Evolutionary conservation across 163 green algal species (phyloP).

Genomic region (Prototheca stagnorum): DNA sequence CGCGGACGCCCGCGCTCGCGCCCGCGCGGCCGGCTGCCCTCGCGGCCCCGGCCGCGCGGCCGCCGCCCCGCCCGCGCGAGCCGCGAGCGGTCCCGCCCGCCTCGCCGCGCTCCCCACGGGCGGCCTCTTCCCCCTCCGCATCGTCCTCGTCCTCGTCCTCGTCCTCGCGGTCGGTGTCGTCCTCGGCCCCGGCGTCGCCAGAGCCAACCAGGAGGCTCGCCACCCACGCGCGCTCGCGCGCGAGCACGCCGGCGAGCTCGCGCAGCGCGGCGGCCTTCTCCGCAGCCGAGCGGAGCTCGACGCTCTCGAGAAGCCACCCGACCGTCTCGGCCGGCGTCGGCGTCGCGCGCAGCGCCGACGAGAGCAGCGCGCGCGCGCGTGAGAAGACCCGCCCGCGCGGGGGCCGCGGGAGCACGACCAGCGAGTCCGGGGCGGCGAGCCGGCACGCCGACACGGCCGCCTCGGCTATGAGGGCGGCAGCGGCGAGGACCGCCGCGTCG

Average conservation of each 20-base stretch:
- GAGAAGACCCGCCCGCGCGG: too few species aligned
- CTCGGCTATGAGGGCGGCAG: conserved; percentile 6
- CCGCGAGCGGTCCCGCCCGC: not conserved
- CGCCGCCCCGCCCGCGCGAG: not conserved
- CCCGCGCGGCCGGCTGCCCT: not conserved
- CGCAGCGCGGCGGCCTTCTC: conserved; percentile 3
- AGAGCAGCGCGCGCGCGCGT: too few species aligned
- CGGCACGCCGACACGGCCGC: not conserved
- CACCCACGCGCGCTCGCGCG: conserved; percentile 25
- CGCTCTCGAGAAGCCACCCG: conserved; percentile 11
- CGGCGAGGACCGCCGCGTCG: conserved; percentile 20
- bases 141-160: too few species aligned
- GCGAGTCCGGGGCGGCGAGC: not conserved
- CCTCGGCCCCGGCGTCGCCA: too few species aligned
- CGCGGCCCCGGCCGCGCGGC: not conserved
- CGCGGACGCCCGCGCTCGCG: conserved; percentile 18
- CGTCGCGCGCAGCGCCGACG: too few species aligned
- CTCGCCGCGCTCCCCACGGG: conserved; percentile 23
- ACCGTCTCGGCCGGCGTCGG: too few species aligned
- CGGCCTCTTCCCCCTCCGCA: too few species aligned
- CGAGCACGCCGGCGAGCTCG: conserved; percentile 38
- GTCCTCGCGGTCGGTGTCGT: too few species aligned
- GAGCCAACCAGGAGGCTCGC: too few species aligned
- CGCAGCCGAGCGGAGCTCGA: conserved; percentile 7
- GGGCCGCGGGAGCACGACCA: too few species aligned